These are phyloP conservation scores for Leishmania guyanensis DNA, from an alignment of 208 protist species.

Conservation along the genomic window DNA sequence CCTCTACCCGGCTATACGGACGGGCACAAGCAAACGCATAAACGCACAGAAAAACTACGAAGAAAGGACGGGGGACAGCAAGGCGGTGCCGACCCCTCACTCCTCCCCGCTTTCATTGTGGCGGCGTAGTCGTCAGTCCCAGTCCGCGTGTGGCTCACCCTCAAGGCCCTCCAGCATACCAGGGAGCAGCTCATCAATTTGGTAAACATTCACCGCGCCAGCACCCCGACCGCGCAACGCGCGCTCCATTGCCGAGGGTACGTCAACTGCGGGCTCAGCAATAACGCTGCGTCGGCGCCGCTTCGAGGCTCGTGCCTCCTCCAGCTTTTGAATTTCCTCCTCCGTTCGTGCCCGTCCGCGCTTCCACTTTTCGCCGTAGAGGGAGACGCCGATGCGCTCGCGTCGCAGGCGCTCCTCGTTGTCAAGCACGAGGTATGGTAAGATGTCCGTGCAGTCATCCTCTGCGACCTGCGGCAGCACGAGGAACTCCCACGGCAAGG, in stretches of 20 bases:
- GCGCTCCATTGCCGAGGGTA: constrained; percentile 66
- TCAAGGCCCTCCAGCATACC: constrained; percentile 54
- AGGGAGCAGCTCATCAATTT: constrained; percentile 81
- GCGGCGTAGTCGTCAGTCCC: constrained; percentile 30
- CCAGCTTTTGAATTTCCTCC: constrained; percentile 71
- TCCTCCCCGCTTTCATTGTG: not conserved
- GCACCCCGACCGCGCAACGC: constrained; percentile 68
- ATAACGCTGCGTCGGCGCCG: constrained; percentile 50
- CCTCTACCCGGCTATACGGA: not conserved
- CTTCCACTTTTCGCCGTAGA: constrained; percentile 75
- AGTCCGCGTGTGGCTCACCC: constrained; percentile 55
- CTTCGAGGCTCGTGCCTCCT: constrained; percentile 52
- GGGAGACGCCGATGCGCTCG: constrained; percentile 58
- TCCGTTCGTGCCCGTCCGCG: constrained; percentile 65
- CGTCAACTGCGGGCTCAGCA: constrained; percentile 40
- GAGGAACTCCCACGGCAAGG: constrained; percentile 86
- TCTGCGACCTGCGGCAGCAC: constrained; percentile 55
- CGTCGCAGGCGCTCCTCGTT: constrained; percentile 87
- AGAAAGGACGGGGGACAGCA: not conserved
- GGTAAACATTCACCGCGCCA: constrained; percentile 61
- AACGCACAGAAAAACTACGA: not conserved
- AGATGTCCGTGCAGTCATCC: constrained; percentile 71
- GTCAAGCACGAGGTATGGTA: constrained; percentile 77
- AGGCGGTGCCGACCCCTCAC: not conserved
- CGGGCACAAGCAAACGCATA: not conserved